A percentile compares a stretch with the other conserved stretches of the same genome.
Evolutionary conservation across 257 asterid genomes (phyloP).

Genomic region (Nemophila menziesii): DNA sequence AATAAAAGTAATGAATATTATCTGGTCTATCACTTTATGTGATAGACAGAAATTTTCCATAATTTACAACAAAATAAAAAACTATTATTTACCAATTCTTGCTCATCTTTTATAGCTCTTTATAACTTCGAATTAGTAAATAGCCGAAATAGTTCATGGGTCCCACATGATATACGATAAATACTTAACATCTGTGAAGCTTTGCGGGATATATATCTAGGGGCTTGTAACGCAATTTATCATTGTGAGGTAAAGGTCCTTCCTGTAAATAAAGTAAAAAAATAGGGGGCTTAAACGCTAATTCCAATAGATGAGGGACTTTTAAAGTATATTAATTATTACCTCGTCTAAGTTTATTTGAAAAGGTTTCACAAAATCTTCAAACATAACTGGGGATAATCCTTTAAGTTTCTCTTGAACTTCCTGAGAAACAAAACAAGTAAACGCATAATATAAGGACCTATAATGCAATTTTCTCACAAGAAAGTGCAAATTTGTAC

Average conservation of each 20-base stretch:
- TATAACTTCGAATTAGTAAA: too few relatives aligned
- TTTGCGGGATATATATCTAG: conserved; percentile 84
- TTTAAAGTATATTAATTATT: conserved; percentile 3
- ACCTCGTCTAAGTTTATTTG: conserved; percentile 74
- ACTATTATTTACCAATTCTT: too few relatives aligned
- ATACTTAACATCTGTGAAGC: conserved; percentile 55
- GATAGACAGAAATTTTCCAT: too few relatives aligned
- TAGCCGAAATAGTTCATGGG: too few relatives aligned
- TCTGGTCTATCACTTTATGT: too few relatives aligned
- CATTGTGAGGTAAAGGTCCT: conserved; percentile 69
- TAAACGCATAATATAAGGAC: conserved; percentile 6
- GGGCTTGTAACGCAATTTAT: conserved; percentile 51
- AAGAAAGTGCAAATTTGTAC: conserved; percentile 6
- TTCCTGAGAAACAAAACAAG: conserved; percentile 42
- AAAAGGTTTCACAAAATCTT: conserved; percentile 82
- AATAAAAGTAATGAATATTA: too few relatives aligned
- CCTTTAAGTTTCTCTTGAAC: conserved; percentile 67
- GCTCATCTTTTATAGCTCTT: too few relatives aligned
- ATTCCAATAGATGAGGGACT: background rate
- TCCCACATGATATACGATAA: background rate
- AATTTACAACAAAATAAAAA: too few relatives aligned
- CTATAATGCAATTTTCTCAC: background rate
- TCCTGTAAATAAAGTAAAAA: conserved; percentile 34
- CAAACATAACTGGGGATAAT: conserved; percentile 66
- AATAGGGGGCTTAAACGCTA: background rate